phyloP scores from a whole-genome alignment of 1,284 basidiomycete genomes.

The Golubevia pallescens region DNA sequence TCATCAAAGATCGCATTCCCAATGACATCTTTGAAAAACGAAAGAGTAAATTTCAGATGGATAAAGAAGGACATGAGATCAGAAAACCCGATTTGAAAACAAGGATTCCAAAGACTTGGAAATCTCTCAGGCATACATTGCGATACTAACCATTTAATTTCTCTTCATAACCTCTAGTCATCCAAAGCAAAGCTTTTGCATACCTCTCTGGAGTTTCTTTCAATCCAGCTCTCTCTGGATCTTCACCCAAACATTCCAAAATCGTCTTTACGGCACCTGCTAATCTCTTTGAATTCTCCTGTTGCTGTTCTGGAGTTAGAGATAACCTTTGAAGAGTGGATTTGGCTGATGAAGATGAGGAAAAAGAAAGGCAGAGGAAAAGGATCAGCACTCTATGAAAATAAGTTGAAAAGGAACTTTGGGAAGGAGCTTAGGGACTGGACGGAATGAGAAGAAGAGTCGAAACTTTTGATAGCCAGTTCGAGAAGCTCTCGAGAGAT shows the following conservation, averaged over 20 bases:
- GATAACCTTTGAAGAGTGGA: slow-evolving; percentile 48
- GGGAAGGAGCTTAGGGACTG: neutral
- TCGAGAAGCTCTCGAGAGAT: no score
- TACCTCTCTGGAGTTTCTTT: slow-evolving; percentile 91
- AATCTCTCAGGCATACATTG: no score
- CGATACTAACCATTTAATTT: slow-evolving; percentile 73
- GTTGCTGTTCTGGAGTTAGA: slow-evolving; percentile 42
- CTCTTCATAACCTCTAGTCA: slow-evolving; percentile 99
- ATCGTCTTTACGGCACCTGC: slow-evolving; percentile 85
- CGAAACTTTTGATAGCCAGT: no score
- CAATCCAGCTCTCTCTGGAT: slow-evolving; percentile 91
- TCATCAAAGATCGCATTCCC: slow-evolving; percentile 98
- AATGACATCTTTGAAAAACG: no score
- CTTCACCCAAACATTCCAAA: slow-evolving; percentile 96
- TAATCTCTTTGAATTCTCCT: slow-evolving; percentile 70
- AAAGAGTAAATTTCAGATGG: no score
- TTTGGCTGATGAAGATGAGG: slow-evolving; percentile 22
- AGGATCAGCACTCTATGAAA: neutral
- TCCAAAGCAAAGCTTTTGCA: slow-evolving; percentile 97
- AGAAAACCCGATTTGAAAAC: no score
- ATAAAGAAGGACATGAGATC: no score
- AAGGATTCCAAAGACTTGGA: no score
- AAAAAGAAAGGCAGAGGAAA: neutral
- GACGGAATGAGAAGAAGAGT: no score
- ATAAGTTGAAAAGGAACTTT: neutral